Evolutionary conservation across 1,139 yeast species (phyloP), one percentile per base, ranked within the genome.

Genomic region (Debaryomyces psychrophilus): DNA sequence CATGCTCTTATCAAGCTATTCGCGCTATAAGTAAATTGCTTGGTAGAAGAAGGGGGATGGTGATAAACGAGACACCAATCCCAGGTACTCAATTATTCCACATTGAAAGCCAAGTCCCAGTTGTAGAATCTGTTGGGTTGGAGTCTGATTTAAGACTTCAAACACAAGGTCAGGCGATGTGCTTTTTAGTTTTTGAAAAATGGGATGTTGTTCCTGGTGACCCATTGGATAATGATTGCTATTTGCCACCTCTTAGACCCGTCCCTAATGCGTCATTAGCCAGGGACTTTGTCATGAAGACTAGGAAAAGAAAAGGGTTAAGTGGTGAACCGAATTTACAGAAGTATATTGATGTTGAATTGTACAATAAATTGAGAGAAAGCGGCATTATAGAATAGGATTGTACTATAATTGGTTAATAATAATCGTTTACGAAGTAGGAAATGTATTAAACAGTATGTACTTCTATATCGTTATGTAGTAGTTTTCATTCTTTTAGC

Each of bases 141-240:
- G 97, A 89, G 60, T 83, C 96, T 0, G 99, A 93, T 59, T 68
- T 93, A 29, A 69, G 96, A 50, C 67, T 90, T 17, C 81, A 85
- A 18, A 82, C 96, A 0, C 83, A 82, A 51, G 97, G 97, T 4
- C 85, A 81, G 55, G 95, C 95, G 0, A 76, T 82, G 70, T 81
- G 90, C 40, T 82, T 81, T 37, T 63, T 86, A 51, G 77, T 77
- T 39, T 90, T 88, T 62, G 76, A 77, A 48, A 77, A 73, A 49
- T 95, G 97, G 96, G 79, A 80, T 15, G 64, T 73, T 7, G 96
- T 89, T 0, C 96, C 97, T 1, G 99, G 99, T 0, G 90, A 92
- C 67, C 98, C 98, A 4, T 64, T 92, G 55, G 96, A 92, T 62
- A 67, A 68, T 22, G 77, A 79, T 23, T 81, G 81, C 12, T 71